These are phyloP conservation scores for Debaryomyces maramus DNA, from an alignment of 805 yeast species.

Conservation along the genomic window DNA sequence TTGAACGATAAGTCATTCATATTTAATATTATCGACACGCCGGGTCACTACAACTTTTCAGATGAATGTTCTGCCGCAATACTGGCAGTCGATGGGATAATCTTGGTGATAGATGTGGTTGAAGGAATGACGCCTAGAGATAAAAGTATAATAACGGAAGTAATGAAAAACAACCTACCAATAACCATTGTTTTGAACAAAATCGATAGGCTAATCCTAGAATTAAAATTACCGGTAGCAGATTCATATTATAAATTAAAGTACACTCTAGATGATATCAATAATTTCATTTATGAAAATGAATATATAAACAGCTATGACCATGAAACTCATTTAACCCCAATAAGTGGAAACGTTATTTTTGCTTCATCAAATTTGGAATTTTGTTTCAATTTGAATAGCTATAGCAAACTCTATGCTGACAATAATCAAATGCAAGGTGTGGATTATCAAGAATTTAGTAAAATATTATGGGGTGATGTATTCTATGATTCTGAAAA, in stretches of 20 bases:
- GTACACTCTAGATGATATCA: conserved; percentile 62
- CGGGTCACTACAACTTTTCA: conserved; percentile 85
- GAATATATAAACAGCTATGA: conserved; percentile 26
- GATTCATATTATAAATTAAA: conserved; percentile 73
- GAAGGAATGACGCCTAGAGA: conserved; percentile 75
- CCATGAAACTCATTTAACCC: conserved; percentile 47
- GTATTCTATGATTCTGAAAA: conserved; percentile 46
- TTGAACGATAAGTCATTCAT: conserved; percentile 52
- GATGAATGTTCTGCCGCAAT: conserved; percentile 70
- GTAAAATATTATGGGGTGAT: conserved; percentile 76
- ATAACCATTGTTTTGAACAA: conserved; percentile 72
- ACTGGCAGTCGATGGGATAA: conserved; percentile 60
- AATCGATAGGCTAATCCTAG: conserved; percentile 81
- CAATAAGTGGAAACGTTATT: conserved; percentile 62
- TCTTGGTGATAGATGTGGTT: conserved; percentile 76
- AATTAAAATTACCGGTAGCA: conserved; percentile 68
- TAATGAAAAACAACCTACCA: conserved; percentile 50
- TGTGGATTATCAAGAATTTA: conserved; percentile 40
- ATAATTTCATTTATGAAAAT: conserved; percentile 45
- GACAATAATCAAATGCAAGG: conserved; percentile 6
- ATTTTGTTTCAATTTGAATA: conserved; percentile 63
- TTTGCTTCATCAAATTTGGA: conserved; percentile 70
- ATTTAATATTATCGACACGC: conserved; percentile 75
- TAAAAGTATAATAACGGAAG: conserved; percentile 49
- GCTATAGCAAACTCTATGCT: conserved; percentile 59